A percentile compares a stretch with the other conserved stretches of the same genome.
These are phyloP conservation scores for Acrocalymma vagum DNA, from an alignment of 2,329 filamentous ascomycete species.

Conservation along the genomic window DNA sequence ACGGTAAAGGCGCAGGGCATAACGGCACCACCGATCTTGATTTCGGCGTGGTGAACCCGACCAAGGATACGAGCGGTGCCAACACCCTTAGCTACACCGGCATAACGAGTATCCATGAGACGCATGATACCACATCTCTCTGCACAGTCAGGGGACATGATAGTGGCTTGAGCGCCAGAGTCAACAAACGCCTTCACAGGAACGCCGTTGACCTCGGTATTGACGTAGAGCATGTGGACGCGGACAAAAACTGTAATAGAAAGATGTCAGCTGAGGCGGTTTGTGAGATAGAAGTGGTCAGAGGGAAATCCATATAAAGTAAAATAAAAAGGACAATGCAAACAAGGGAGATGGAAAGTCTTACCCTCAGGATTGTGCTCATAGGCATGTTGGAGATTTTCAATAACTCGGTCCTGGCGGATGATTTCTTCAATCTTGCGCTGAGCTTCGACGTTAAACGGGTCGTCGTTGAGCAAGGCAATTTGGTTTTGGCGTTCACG, in stretches of 20 bases:
- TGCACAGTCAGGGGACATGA: slow-evolving; percentile 96
- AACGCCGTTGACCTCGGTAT: slow-evolving; percentile 92
- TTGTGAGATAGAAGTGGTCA: slow-evolving; percentile 8
- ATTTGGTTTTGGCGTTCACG: slow-evolving; percentile 84
- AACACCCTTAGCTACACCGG: slow-evolving; percentile 90
- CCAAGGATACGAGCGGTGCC: slow-evolving; percentile 95
- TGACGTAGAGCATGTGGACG: slow-evolving; percentile 95
- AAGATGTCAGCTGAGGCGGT: slow-evolving; percentile 24
- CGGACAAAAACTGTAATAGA: slow-evolving; percentile 85
- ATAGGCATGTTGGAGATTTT: slow-evolving; percentile 95
- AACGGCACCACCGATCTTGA: slow-evolving; percentile 88
- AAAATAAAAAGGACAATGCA: not conserved
- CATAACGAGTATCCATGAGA: slow-evolving; percentile 89
- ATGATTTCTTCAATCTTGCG: slow-evolving; percentile 96
- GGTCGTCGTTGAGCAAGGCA: slow-evolving; percentile 86
- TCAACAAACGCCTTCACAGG: slow-evolving; percentile 97
- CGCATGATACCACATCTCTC: slow-evolving; percentile 96
- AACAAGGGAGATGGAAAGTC: slow-evolving; percentile 31
- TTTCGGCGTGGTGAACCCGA: slow-evolving; percentile 92
- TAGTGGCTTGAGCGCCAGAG: slow-evolving; percentile 95
- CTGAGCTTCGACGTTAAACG: slow-evolving; percentile 93
- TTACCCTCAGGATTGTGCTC: slow-evolving; percentile 96
- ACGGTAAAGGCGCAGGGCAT: slow-evolving; percentile 97
- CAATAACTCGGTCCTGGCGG: slow-evolving; percentile 89
- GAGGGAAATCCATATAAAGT: not conserved